Percentiles rank a stretch among this genome's conserved stretches.
Evolutionary conservation across 306 rosid species (phyloP).

Genomic region (Cicer pinnatifidum): DNA sequence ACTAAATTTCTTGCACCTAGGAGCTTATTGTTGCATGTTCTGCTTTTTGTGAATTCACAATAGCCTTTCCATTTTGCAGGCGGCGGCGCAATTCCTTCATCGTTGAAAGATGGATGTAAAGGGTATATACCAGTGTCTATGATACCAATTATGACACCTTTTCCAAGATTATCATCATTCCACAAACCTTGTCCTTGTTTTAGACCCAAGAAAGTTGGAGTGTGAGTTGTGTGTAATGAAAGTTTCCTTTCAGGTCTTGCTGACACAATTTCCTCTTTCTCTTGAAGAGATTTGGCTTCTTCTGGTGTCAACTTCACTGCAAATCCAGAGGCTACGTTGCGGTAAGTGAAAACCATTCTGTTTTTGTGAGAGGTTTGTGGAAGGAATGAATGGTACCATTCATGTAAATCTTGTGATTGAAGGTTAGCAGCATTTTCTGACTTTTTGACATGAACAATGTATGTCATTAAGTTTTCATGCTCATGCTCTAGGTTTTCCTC

Average conservation of each 20-base stretch:
- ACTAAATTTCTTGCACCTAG: conserved; percentile 66
- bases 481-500: conserved; percentile 5
- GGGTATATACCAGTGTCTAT: conserved; percentile 69
- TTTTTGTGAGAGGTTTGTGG: conserved; percentile 41
- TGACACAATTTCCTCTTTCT: conserved; percentile 57
- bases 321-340: conserved; percentile 59
- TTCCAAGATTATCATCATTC: conserved; percentile 60
- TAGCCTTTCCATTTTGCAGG: conserved; percentile 77
- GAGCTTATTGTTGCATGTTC: conserved; percentile 68
- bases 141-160: conserved; percentile 68
- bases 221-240: conserved; percentile 65
- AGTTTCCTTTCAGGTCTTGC: conserved; percentile 51
- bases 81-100: conserved; percentile 62
- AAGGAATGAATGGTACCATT: conserved; percentile 63
- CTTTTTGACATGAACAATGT: conserved; percentile 60
- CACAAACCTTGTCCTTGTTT: conserved; percentile 55
- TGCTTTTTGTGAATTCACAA: conserved; percentile 60
- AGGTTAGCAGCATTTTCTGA: conserved; percentile 31
- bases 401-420: conserved; percentile 51
- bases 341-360: conserved; percentile 53
- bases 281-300: conserved; percentile 56
- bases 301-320: conserved; percentile 60
- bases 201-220: conserved; percentile 69
- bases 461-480: conserved; percentile 39
- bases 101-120: conserved; percentile 64